phyloP scores from a whole-genome alignment of 805 yeast species.

The Candida vaughaniae region DNA sequence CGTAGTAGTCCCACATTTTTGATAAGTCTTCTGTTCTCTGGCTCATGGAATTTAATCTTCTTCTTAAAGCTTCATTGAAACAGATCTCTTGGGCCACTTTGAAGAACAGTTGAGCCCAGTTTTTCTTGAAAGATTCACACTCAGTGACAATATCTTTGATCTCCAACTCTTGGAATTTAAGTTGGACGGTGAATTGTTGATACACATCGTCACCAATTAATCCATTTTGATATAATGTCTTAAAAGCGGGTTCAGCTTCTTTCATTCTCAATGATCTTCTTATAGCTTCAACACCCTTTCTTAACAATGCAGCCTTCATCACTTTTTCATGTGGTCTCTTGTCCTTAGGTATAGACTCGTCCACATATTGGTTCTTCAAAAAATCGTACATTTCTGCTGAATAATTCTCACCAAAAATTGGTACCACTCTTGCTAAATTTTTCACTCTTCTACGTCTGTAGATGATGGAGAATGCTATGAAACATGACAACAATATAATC shows the following conservation, averaged over 20 bases:
- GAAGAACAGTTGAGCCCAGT: slow-evolving; percentile 78
- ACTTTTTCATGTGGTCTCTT: slow-evolving; percentile 73
- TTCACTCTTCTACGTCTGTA: slow-evolving; percentile 59
- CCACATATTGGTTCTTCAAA: slow-evolving; percentile 47
- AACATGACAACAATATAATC: slow-evolving; percentile 61
- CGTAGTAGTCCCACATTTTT: slow-evolving; percentile 41
- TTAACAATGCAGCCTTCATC: slow-evolving; percentile 56
- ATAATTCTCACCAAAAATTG: slow-evolving; percentile 71
- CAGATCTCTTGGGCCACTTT: slow-evolving; percentile 85
- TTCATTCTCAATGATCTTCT: slow-evolving; percentile 79
- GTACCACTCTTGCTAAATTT: slow-evolving; percentile 58
- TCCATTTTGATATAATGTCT: slow-evolving; percentile 77
- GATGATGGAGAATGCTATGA: slow-evolving; percentile 64
- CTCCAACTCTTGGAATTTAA: slow-evolving; percentile 78
- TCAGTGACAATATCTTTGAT: slow-evolving; percentile 72
- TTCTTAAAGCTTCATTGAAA: slow-evolving; percentile 85
- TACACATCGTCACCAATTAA: slow-evolving; percentile 87
- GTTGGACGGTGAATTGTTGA: slow-evolving; percentile 75
- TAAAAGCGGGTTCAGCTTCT: slow-evolving; percentile 71
- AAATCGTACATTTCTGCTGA: slow-evolving; percentile 63
- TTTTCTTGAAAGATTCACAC: slow-evolving; percentile 69
- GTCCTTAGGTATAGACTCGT: slow-evolving; percentile 37
- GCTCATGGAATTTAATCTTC: slow-evolving; percentile 57
- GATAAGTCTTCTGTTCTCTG: slow-evolving; percentile 33
- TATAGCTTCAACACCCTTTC: slow-evolving; percentile 79